These are phyloP conservation scores for Begonia masoniana DNA, from an alignment of 306 rosid species.

Conservation along the genomic window DNA sequence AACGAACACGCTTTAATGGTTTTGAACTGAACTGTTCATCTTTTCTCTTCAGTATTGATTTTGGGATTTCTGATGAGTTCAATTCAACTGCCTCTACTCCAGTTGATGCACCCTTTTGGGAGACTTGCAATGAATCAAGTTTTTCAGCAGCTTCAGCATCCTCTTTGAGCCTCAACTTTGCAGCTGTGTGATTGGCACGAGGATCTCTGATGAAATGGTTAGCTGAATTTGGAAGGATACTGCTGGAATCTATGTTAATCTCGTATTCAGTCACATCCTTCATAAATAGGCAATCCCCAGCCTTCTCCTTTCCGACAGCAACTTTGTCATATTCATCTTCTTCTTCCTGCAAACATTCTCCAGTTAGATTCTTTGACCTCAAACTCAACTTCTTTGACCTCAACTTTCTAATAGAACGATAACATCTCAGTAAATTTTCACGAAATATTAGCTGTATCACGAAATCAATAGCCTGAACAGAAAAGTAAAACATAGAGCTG, in stretches of 20 bases:
- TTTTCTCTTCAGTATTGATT: conserved; percentile 80
- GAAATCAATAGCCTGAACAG: too few relatives aligned
- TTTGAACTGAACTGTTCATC: conserved; percentile 29
- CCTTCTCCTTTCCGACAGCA: conserved; percentile 56
- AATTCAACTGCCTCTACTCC: conserved; percentile 3
- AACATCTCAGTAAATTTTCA: too few relatives aligned
- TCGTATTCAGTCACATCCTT: conserved; percentile 53
- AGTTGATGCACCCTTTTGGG: too few relatives aligned
- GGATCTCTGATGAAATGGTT: conserved; percentile 49
- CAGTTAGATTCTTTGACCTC: not conserved
- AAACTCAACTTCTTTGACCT: not conserved
- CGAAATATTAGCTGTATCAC: too few relatives aligned
- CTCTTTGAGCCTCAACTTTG: conserved; percentile 48
- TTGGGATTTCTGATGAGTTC: conserved; percentile 27
- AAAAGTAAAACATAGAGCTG: not conserved
- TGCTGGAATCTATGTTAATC: conserved; percentile 36
- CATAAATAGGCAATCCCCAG: conserved; percentile 55
- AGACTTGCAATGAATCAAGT: conserved; percentile 26
- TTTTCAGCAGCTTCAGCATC: conserved; percentile 50
- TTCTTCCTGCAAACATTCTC: conserved; percentile 59
- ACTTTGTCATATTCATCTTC: conserved; percentile 77
- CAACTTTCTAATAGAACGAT: not conserved
- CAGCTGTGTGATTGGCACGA: conserved; percentile 81
- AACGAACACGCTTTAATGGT: conserved; percentile 73
- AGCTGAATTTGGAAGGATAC: conserved; percentile 36